Evolutionary conservation across 495 filamentous ascomycete genomes (phyloP).

Genomic region (Talaromyces trachyspermus): DNA sequence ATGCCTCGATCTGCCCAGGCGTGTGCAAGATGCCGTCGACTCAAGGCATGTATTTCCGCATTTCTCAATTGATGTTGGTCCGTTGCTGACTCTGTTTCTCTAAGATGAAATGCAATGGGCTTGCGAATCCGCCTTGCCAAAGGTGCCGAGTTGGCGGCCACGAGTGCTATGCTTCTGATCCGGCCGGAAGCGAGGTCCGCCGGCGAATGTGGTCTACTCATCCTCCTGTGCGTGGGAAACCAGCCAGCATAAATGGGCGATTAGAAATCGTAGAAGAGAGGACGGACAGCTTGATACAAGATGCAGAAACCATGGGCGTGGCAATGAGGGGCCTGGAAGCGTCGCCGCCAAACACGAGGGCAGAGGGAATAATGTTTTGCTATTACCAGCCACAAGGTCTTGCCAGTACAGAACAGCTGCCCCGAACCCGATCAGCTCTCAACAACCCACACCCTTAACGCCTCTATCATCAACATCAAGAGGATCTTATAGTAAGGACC

Average conservation of each 20-base stretch:
- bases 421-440: background rate
- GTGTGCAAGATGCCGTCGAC: background rate
- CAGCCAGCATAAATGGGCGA: background rate
- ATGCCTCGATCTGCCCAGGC: background rate
- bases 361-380: background rate
- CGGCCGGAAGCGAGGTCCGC: background rate
- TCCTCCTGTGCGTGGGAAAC: background rate
- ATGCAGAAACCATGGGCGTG: background rate
- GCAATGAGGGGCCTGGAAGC: background rate
- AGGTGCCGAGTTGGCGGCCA: background rate
- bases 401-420: background rate
- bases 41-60: background rate
- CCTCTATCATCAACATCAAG: background rate
- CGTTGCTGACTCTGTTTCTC: background rate
- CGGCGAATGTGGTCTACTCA: background rate
- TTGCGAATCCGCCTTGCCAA: background rate
- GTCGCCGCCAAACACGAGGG: background rate
- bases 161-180: background rate
- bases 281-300: background rate
- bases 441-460: background rate
- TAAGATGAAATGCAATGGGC: background rate
- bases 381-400: background rate
- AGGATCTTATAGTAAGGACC: background rate
- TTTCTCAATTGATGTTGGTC: background rate
- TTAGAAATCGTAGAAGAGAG: background rate